Base-by-base conservation (phyloP, 805 yeast genomes). In the Saturnispora mendoncae region DNA sequence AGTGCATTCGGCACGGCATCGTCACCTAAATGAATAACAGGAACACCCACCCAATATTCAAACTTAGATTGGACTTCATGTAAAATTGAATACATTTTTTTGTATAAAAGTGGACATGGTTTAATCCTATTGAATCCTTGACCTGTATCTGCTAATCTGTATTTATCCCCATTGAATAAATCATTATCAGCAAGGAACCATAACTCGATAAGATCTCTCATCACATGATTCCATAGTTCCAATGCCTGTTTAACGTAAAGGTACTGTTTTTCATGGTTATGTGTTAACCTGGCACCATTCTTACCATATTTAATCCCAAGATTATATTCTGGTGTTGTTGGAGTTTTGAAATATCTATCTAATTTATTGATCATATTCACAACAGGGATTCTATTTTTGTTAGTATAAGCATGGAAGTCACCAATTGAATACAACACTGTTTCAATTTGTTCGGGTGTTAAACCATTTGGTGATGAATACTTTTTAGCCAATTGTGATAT, bases 1-100 rank as follows among this genome's bases (percentile, higher is more conserved):
- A 84, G 57, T 0, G 90, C 87, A 56, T 83, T 83, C 2, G 94
- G 94, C 4, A 83, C 94, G 1, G 88, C 83, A 51, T 78, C 81
- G 57, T 83, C 94, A 31, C 92, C 94, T 14, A 84, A 54, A 58
- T 83, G 94, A 19, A 83, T 82, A 18, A 80, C 90, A 13, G 83
- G 75, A 4, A 85, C 77, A 2, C 94, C 94, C 26, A 83, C 80
- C 90, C 92, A 83, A 2, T 71, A 62, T 14, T 57, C 61, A 4
- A 80, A 74, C 18, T 83, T 74, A 37, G 68, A 67, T 53, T 83
- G 84, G 34, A 83, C 83, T 43, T 77, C 78, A n/a, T 68, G 58
- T 37, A 83, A 66, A 44, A 84, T 75, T 45, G 67, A 69, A 49
- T 80, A 80, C 88, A 84, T 84, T 41, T 77, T 77, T 41, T 81